These are phyloP conservation scores for Chrysosphaeria jannelii DNA, from an alignment of 2,329 filamentous ascomycete genomes.

Conservation along the genomic window DNA sequence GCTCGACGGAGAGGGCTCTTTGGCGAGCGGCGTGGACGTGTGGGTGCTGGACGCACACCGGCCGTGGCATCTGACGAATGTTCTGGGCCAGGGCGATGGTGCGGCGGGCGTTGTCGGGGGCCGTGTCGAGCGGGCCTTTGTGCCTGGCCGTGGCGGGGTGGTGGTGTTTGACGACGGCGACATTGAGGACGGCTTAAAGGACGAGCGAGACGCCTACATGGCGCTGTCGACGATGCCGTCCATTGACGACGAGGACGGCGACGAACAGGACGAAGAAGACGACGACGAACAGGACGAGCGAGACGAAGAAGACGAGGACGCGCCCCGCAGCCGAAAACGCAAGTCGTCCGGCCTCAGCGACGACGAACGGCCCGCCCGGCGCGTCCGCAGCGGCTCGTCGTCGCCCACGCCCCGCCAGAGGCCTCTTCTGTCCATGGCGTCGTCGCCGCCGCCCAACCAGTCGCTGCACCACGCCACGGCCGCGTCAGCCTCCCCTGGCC, in stretches of 20 bases:
- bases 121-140: constrained; percentile 39
- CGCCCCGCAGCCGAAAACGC: constrained; percentile 15
- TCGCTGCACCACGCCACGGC: no score
- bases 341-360: constrained; percentile 54
- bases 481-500: no score
- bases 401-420: no score
- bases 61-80: constrained; percentile 83
- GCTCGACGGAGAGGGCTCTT: constrained; percentile 16
- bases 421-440: no score
- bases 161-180: constrained; percentile 92
- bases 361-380: constrained; percentile 45
- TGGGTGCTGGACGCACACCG: constrained; percentile 82
- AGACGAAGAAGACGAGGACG: constrained; percentile 11
- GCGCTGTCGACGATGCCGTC: constrained; percentile 79
- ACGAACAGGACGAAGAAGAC: constrained; percentile 52
- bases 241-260: constrained; percentile 36
- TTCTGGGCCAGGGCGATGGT: constrained; percentile 38
- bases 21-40: constrained; percentile 64
- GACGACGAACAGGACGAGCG: constrained; percentile 27
- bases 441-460: no score
- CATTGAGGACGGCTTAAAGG: constrained; percentile 50
- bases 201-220: constrained; percentile 56
- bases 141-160: constrained; percentile 56
- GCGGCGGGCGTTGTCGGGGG: constrained; percentile 42
- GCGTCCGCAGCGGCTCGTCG: no score